Conservation (phyloP, 441 rosid species). For the Dalechampia spathulata region DNA sequence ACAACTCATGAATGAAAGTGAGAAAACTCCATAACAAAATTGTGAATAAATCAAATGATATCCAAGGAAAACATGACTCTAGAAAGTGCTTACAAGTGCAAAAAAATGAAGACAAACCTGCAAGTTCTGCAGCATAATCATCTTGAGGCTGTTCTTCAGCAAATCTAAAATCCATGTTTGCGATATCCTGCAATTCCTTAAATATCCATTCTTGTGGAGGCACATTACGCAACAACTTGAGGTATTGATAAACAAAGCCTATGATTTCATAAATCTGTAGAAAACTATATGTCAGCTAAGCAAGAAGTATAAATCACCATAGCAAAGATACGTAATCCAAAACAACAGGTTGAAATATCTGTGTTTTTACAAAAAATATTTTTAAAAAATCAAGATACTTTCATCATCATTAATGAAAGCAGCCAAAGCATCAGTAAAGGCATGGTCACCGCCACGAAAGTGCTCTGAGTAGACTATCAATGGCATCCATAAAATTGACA, state of each 20-base stretch:
- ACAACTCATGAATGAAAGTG: background rate
- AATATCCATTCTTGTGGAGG: conserved; percentile 98
- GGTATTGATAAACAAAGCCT: conserved; percentile 81
- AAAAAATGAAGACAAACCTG: conserved; percentile 45
- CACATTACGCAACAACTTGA: conserved; percentile 55
- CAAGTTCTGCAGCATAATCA: conserved; percentile 94
- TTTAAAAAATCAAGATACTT: conserved; percentile 15
- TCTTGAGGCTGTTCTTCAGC: conserved; percentile 97
- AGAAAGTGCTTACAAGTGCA: conserved; percentile 5
- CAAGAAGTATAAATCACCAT: conserved; percentile 7
- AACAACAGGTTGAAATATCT: too few relatives aligned
- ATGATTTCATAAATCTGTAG: conserved; percentile 74
- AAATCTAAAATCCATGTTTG: conserved; percentile 86
- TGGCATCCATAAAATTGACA: background rate
- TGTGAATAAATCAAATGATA: background rate
- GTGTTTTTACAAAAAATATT: too few relatives aligned
- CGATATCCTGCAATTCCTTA: conserved; percentile 94
- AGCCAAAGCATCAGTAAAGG: background rate
- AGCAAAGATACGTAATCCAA: too few relatives aligned
- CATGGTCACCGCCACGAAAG: background rate
- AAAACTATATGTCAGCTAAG: background rate
- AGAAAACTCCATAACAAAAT: background rate
- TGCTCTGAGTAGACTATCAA: background rate
- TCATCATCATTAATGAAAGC: background rate
- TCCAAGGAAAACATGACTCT: background rate